Evolutionary conservation across 2,329 filamentous ascomycete species (phyloP), one percentile per base, ranked within the genome.

Genomic region (Microdochium paspali): DNA sequence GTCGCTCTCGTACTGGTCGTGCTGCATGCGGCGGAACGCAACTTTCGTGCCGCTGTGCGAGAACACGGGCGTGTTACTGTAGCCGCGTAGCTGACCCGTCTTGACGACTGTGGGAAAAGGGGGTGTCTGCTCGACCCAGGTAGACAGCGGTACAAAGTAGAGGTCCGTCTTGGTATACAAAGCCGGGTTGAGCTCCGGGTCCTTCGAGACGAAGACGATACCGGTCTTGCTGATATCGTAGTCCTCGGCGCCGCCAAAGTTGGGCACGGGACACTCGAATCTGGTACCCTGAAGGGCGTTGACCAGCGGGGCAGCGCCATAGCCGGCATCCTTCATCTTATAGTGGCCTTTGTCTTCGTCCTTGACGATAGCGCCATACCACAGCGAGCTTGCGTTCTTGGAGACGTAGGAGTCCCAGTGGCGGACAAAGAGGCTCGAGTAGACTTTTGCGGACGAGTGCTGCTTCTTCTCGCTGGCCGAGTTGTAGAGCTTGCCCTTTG

Each of bases 391-490:
- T 51, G 76, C 80, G 57, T 87, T 82, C 43, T 82, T 76, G 1
- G 77, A 80, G 24, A 82, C 71, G 66, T 84, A 94, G n/a, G 75
- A 65, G 61, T 94, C 87, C 88, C 88, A 94, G 58, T 94, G 87
- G 13, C 88, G 79, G 24, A 87, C 85, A 58, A 87, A 93, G 24
- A 90, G 77, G 44, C 77, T 79, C 20, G 79, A 80, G 63, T 93
- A 93, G 21, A 89, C 75, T 56, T 78, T 82, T 24, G 80, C 88
- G 3, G 79, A 77, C 20, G 83, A 83, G 23, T 72, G 66, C 2
- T 77, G 70, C 58, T 82, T 79, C 52, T 77, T 68, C 31, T 77
- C 80, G 13, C 74, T 71, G 31, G 81, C 72, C 12, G 79, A 71
- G 60, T 86, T 86, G 66, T 82, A 82, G 24, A 93, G 73, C 1